Conservation (phyloP, 345 rosid genomes). For the Hypericum perforatum region DNA sequence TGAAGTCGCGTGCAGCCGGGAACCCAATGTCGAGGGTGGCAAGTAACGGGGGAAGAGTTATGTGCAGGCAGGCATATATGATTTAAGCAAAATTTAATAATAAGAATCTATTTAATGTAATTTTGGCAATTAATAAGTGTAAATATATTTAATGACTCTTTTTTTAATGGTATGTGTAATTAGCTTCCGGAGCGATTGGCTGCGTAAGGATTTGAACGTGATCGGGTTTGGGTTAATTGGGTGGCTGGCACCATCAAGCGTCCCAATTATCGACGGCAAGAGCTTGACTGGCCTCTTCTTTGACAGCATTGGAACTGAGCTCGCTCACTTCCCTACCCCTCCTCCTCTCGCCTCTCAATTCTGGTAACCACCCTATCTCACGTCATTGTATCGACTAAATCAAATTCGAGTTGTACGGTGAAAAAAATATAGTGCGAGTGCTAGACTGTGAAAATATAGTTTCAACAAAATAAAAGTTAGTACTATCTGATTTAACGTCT, state of each 20-base stretch:
- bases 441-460: too few relatives aligned
- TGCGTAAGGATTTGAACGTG: slow-evolving; percentile 63
- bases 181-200: slow-evolving; percentile 85
- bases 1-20: slow-evolving; percentile 45
- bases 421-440: too few relatives aligned
- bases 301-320: slow-evolving; percentile 85
- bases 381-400: too few relatives aligned
- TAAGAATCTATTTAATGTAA: too few relatives aligned
- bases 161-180: neutral
- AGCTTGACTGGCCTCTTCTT: slow-evolving; percentile 90
- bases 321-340: slow-evolving; percentile 85
- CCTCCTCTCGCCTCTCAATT: slow-evolving; percentile 61
- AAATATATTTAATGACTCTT: neutral
- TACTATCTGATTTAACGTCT: too few relatives aligned
- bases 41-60: slow-evolving; percentile 49
- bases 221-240: slow-evolving; percentile 85
- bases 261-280: slow-evolving; percentile 74
- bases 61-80: slow-evolving; percentile 32
- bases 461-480: too few relatives aligned
- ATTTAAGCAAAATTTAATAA: neutral
- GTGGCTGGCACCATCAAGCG: slow-evolving; percentile 87
- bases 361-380: slow-evolving; percentile 33
- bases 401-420: too few relatives aligned
- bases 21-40: slow-evolving; percentile 42
- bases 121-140: too few relatives aligned